Evolutionary conservation across 2,329 filamentous ascomycete species (phyloP).

Genomic region (Sporothrix pseudoabietina): DNA sequence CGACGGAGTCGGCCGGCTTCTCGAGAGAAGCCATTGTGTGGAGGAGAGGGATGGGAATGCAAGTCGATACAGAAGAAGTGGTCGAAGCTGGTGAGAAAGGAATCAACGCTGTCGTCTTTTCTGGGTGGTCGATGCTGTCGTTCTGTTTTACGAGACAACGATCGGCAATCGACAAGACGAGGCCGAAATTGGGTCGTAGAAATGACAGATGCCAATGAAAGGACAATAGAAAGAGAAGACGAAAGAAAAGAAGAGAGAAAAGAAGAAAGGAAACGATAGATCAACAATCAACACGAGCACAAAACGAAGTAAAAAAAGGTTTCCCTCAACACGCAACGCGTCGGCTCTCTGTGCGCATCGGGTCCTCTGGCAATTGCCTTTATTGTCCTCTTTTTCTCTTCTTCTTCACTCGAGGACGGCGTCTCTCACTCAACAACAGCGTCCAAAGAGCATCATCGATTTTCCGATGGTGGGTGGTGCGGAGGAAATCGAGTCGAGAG

Average conservation of each 20-base stretch:
- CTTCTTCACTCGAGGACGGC: not conserved
- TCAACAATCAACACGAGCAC: not conserved
- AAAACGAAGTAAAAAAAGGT: not conserved
- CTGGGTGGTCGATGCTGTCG: constrained; percentile 1
- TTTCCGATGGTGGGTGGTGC: not conserved
- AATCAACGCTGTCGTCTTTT: not conserved
- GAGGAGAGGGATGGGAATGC: not conserved
- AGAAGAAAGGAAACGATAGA: not conserved
- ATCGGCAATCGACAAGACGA: not conserved
- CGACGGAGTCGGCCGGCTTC: constrained; percentile 55
- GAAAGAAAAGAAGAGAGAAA: not conserved
- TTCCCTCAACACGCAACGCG: constrained; percentile 21
- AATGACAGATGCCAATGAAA: not conserved
- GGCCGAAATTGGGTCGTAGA: not conserved
- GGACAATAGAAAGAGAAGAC: not conserved
- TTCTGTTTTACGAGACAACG: constrained; percentile 3
- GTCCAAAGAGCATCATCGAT: constrained; percentile 24
- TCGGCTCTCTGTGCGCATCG: constrained; percentile 15
- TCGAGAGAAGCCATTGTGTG: constrained; percentile 55
- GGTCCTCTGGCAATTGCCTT: constrained; percentile 9
- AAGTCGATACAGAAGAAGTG: not conserved
- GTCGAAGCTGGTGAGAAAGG: not conserved
- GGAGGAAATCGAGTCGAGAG: constrained; percentile 7
- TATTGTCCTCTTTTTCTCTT: not conserved
- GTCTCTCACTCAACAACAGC: constrained; percentile 24